Evolutionary conservation across 345 rosid genomes (phyloP), one percentile per base, ranked within the genome.

Genomic region (Lepidium didymum): DNA sequence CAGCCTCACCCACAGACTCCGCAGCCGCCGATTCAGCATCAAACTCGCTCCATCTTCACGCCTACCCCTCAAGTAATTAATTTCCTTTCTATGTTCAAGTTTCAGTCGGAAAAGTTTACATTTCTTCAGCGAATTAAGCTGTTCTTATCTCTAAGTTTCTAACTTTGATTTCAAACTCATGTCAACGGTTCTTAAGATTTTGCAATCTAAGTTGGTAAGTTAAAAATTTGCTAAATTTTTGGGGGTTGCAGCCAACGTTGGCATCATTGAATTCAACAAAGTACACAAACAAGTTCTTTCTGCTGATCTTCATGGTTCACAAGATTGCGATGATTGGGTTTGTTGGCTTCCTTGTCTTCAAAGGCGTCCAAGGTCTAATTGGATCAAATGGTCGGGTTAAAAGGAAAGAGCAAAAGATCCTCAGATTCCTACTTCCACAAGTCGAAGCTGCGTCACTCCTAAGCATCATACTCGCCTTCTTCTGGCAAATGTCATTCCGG

Each of bases 401-500:
- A 64, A 72, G 75, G 58, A 67, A 75, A 70, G 96, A 95, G 78
- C 85, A 77, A 71, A 77, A 75, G 72, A 53, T 91, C 18, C 75
- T 91, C 9, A 77, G 66, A 72, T 81, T 58, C 63, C 67, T 82
- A 60, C 85, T 91, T 25, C 97, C 99, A 12, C 99, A 95, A 83
- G 95, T 87, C 36, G 97, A 91, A 79, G 89, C 82, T 33, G 96
- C 97, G 1, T 84, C 96, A 12, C 57, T 89, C 5, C 56, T 91
- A 41, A 89, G 99, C 84, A 87, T 94, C 44, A 72, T 86, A 56
- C 96, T 94, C 40, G 92, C 99, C 7, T 85, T 89, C 70, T 47
- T 67, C 1, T 94, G 99, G 99, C 97, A 94, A 80, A 85, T 81
- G 76, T 91, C 96, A 0, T 55, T 91, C 21, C 75, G 96, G 53